Conservation (phyloP, 2,329 filamentous ascomycete species). For the Pseudogymnoascus sp. region DNA sequence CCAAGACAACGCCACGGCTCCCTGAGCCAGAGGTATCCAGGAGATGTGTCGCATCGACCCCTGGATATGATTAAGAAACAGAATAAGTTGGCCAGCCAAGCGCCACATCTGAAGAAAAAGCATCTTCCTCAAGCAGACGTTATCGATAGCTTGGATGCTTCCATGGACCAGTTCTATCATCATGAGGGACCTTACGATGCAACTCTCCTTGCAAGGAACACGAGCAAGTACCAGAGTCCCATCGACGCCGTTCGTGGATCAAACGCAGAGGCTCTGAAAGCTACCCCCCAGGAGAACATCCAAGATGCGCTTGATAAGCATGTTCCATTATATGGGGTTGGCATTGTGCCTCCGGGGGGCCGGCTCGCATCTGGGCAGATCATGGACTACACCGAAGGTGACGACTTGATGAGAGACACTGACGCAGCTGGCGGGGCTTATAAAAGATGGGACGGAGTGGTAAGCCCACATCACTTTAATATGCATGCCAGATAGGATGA, state of each 20-base stretch:
- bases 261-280: slow-evolving; percentile 68
- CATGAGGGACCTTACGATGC: slow-evolving; percentile 89
- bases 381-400: slow-evolving; percentile 77
- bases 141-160: slow-evolving; percentile 70
- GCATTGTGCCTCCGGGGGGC: slow-evolving; percentile 64
- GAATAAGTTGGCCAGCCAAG: slow-evolving; percentile 54
- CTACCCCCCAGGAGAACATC: slow-evolving; percentile 72
- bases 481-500: slow-evolving; percentile 15
- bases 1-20: slow-evolving; percentile 37
- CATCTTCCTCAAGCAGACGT: slow-evolving; percentile 61
- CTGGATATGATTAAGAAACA: slow-evolving; percentile 58
- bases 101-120: slow-evolving; percentile 56
- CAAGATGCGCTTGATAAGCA: slow-evolving; percentile 63
- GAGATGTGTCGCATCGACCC: slow-evolving; percentile 56
- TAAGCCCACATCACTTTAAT: slow-evolving; percentile 38
- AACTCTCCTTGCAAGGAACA: slow-evolving; percentile 65
- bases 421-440: slow-evolving; percentile 65
- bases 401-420: slow-evolving; percentile 70
- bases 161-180: slow-evolving; percentile 62
- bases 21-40: slow-evolving; percentile 50
- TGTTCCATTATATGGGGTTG: slow-evolving; percentile 72
- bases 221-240: slow-evolving; percentile 52
- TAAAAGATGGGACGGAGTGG: slow-evolving; percentile 63
- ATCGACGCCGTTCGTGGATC: slow-evolving; percentile 65
- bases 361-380: slow-evolving; percentile 58